Base-by-base conservation (phyloP, 1,139 yeast species). In the Candida pseudocylindracea region DNA sequence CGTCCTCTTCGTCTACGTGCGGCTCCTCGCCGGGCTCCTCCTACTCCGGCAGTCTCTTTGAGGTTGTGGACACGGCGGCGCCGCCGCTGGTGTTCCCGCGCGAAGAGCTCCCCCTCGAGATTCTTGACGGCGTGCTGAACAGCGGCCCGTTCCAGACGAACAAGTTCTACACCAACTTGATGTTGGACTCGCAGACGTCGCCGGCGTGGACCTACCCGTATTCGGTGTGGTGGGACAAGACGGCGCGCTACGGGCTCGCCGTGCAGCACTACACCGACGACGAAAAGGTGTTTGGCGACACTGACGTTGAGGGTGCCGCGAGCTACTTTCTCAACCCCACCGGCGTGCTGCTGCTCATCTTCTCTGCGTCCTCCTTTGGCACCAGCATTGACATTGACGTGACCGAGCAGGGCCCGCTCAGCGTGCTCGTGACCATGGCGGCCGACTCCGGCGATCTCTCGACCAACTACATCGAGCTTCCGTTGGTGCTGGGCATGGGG, bases 171-270 rank as follows among this genome's bases (percentile, higher is more conserved):
- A 74, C 79, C 8, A 83, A 83, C 50, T 54, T 81, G 46, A 53
- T 80, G 37, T 62, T 83, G 20, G 88, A 62, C 1, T 53, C 55
- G 30, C 88, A 78, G 45, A 63, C 65, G 9, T 53, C 66, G 34
- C 74, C 58, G 42, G 65, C 73, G 4, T 80, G 79, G 73, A 67
- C 92, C 2, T 83, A 74, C 43, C 95, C 95, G 2, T 81, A 79
- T 45, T 71, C 81, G 2, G 51, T 81, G 30, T 79, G 80, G 72
- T 71, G 64, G 60, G 49, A 47, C 32, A 44, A 44, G 33, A 38
- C 43, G 28, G 51, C 43, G 32, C 52, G 53, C 41, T 60, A 57
- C 44, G 88, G 85, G 5, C 53, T 81, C 33, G 92, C 74, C 3
- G 59, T 79, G 9, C 67, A 78, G 31, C 83, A 79, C 42, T 64